Conservation (phyloP, 257 asterid species). For the Anisodus acutangulus region DNA sequence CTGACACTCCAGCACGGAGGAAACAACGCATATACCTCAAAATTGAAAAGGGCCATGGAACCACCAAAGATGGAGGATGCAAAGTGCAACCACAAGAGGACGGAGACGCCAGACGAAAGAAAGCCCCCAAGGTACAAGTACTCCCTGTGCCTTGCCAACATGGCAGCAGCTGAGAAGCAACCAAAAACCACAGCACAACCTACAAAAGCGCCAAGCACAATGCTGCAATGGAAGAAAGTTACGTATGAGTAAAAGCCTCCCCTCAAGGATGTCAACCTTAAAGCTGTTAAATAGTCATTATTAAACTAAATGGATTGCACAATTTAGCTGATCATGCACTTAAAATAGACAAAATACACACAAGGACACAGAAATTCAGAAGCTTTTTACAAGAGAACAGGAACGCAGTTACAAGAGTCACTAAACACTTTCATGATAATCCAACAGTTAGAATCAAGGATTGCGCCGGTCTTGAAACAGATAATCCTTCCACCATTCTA, state of each 20-base stretch:
- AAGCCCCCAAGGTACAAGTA: constrained; percentile 85
- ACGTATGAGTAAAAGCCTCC: background rate
- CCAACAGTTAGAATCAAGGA: too few relatives aligned
- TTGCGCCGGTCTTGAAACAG: background rate
- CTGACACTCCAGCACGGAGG: background rate
- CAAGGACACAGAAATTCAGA: background rate
- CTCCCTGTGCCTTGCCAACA: constrained; percentile 93
- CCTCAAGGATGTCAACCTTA: background rate
- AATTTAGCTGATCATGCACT: background rate
- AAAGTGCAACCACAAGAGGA: constrained; percentile 89
- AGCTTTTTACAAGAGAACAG: background rate
- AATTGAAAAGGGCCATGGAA: constrained; percentile 77
- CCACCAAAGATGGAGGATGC: constrained; percentile 91
- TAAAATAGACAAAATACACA: background rate
- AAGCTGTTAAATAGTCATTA: background rate
- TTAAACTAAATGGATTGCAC: background rate
- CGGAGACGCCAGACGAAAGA: constrained; percentile 86
- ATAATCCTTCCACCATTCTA: too few relatives aligned
- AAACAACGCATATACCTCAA: constrained; percentile 64
- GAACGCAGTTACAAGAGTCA: background rate
- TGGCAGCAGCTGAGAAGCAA: constrained; percentile 98
- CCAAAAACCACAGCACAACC: constrained; percentile 95
- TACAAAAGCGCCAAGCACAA: constrained; percentile 72
- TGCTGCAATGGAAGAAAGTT: constrained; percentile 49
- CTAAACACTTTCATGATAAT: background rate